A percentile compares a stretch with the other conserved stretches of the same genome.
phyloP scores from a whole-genome alignment of 257 asterid species.

The Eucommia ulmoides region DNA sequence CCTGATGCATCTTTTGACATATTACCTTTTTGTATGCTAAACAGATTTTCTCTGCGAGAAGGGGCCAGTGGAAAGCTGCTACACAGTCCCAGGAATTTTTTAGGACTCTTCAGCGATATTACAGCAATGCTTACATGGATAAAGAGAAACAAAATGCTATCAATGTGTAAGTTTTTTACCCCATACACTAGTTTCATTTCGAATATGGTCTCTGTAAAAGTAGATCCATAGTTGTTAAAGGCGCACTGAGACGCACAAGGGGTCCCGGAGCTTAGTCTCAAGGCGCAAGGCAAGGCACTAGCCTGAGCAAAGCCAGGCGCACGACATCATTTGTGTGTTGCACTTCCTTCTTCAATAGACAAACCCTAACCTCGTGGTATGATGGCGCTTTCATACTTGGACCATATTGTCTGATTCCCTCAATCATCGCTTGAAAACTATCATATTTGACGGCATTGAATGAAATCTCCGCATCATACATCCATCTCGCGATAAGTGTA shows the following conservation, averaged over 20 bases:
- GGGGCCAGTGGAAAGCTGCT: slow-evolving; percentile 99
- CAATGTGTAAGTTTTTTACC: slow-evolving; percentile 57
- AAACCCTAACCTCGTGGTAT: not conserved
- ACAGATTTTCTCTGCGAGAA: slow-evolving; percentile 84
- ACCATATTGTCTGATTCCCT: too few relatives aligned
- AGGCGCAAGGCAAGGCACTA: too few relatives aligned
- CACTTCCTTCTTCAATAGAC: slow-evolving; percentile 2
- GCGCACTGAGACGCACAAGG: too few relatives aligned
- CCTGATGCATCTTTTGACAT: slow-evolving; percentile 5
- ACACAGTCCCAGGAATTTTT: slow-evolving; percentile 93
- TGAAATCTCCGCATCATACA: too few relatives aligned
- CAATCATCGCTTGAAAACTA: too few relatives aligned
- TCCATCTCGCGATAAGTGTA: too few relatives aligned
- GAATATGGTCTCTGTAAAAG: too few relatives aligned
- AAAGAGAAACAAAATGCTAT: slow-evolving; percentile 90
- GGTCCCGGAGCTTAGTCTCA: too few relatives aligned
- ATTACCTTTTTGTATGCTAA: slow-evolving; percentile 8
- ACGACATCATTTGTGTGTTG: slow-evolving; percentile 1
- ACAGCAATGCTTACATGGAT: slow-evolving; percentile 92
- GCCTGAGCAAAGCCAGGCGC: too few relatives aligned
- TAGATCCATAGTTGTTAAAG: too few relatives aligned
- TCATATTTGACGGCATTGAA: too few relatives aligned
- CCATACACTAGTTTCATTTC: too few relatives aligned
- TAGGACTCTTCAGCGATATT: slow-evolving; percentile 91
- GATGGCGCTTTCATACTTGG: not conserved